A percentile compares a stretch with the other conserved stretches of the same genome.
Evolutionary conservation across 495 filamentous ascomycete genomes (phyloP).

Genomic region (Parachaetomium inaequale): DNA sequence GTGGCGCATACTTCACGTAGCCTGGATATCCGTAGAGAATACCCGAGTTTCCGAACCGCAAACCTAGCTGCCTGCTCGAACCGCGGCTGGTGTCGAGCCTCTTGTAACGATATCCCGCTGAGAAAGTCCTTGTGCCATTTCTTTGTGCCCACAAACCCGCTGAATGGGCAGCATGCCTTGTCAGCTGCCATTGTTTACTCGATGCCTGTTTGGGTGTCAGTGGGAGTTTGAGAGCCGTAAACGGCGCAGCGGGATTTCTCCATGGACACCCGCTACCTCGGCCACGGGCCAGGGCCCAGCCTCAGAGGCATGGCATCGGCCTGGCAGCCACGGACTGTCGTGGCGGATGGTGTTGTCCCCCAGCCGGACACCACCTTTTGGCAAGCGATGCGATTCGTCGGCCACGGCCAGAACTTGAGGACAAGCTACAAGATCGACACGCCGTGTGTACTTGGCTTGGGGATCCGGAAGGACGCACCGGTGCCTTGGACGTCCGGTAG

Average conservation of each 20-base stretch:
- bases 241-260: neutral
- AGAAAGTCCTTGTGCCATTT: neutral
- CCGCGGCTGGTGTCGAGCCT: neutral
- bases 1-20: too few relatives aligned
- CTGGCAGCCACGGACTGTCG: slow-evolving; percentile 2
- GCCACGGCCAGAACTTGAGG: neutral
- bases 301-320: neutral
- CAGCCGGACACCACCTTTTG: neutral
- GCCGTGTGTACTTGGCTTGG: neutral
- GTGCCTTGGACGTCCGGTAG: neutral
- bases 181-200: neutral
- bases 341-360: neutral
- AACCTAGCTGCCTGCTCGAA: neutral
- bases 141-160: too few relatives aligned
- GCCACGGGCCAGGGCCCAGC: neutral
- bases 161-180: neutral
- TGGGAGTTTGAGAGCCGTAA: neutral
- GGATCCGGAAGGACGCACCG: slow-evolving; percentile 2
- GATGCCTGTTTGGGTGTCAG: neutral
- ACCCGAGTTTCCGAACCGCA: neutral
- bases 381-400: neutral
- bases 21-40: neutral
- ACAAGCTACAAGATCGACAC: neutral
- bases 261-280: neutral
- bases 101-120: neutral